A percentile compares a stretch with the other conserved stretches of the same genome.
These are phyloP conservation scores for Cryphonectria naterciae DNA, from an alignment of 2,329 filamentous ascomycete species.

Conservation along the genomic window DNA sequence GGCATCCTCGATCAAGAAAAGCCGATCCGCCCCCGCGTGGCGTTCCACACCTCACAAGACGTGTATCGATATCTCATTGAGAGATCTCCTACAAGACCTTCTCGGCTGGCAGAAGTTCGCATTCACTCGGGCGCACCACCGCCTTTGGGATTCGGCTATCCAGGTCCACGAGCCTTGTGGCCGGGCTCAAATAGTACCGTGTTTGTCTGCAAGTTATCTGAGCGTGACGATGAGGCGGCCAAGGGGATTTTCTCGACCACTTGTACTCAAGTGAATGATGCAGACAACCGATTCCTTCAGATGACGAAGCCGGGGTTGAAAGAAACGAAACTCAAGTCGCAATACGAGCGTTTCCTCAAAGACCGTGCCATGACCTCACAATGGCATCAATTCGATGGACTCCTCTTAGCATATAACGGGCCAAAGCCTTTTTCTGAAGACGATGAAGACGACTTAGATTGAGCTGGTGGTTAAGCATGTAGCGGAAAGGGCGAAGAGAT, in stretches of 20 bases:
- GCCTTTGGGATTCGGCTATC: background rate
- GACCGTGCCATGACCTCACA: no score
- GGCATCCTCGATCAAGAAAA: background rate
- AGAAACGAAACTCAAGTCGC: background rate
- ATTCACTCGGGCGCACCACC: constrained; percentile 4
- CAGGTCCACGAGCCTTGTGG: background rate
- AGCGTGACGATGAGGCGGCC: constrained; percentile 1
- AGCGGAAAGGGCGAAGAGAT: background rate
- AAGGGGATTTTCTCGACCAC: background rate
- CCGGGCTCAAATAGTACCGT: background rate
- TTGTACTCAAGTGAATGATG: background rate
- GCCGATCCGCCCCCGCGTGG: background rate
- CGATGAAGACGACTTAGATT: no score
- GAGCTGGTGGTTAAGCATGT: no score
- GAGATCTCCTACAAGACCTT: background rate
- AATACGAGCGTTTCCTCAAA: background rate
- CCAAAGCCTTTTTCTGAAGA: background rate
- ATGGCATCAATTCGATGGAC: background rate
- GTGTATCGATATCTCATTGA: background rate
- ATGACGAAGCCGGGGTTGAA: background rate
- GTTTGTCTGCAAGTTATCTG: background rate
- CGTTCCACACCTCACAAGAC: background rate
- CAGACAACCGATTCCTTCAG: background rate
- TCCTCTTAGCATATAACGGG: background rate
- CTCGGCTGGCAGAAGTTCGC: background rate